Percentiles rank a stretch among this genome's conserved stretches.
Conservation (phyloP, 2,329 filamentous ascomycete genomes). For the Diaporthe sp. region DNA sequence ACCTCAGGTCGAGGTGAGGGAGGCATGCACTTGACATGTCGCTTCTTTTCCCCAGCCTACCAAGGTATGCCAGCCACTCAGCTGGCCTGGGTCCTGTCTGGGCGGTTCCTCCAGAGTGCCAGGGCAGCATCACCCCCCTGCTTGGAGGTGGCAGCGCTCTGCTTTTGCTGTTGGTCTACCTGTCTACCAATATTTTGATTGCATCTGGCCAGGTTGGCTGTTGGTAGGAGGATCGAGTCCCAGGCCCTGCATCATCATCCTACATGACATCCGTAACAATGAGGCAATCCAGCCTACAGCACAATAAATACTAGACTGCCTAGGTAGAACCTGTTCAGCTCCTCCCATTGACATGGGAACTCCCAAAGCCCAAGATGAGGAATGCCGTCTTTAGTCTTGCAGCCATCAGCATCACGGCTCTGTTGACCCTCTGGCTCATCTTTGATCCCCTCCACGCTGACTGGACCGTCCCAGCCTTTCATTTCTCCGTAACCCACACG, state of each 20-base stretch:
- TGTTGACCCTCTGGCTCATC: constrained; percentile 21
- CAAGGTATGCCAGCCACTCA: not conserved
- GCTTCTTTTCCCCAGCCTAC: not conserved
- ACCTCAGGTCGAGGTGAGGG: not conserved
- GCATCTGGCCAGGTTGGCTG: not conserved
- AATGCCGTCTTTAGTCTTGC: constrained; percentile 10
- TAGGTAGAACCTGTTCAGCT: too few species aligned
- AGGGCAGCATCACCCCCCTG: not conserved
- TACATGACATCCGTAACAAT: not conserved
- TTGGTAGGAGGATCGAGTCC: not conserved
- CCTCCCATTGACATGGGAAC: not conserved
- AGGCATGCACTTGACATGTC: not conserved
- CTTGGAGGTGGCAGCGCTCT: not conserved
- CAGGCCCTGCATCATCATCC: constrained; percentile 1
- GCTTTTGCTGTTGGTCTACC: not conserved
- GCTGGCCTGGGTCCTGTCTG: constrained; percentile 5
- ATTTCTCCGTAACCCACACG: constrained; percentile 45
- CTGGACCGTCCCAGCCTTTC: constrained; percentile 24
- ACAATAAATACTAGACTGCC: not conserved
- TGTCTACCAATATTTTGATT: not conserved
- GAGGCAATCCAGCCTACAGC: not conserved
- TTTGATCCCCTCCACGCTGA: constrained; percentile 14
- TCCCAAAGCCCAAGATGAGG: constrained; percentile 1
- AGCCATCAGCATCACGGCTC: constrained; percentile 18
- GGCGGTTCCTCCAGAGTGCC: not conserved